These are phyloP conservation scores for Lophiotrema nucula DNA, from an alignment of 495 filamentous ascomycete genomes.

Conservation along the genomic window DNA sequence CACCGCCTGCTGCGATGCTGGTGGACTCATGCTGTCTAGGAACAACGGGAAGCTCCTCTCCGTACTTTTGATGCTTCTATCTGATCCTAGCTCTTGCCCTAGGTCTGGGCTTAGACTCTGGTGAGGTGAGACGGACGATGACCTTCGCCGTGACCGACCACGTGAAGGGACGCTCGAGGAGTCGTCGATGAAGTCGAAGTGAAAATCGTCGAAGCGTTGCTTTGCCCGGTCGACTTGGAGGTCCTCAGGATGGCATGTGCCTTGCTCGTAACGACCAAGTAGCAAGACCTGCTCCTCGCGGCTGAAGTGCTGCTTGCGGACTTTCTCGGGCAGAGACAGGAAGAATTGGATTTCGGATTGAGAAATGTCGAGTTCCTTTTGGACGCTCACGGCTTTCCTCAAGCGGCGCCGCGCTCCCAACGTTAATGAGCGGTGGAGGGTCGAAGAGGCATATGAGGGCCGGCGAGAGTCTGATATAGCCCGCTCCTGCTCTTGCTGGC, in stretches of 20 bases:
- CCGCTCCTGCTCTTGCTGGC: neutral
- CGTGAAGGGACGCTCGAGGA: neutral
- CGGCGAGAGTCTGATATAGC: slow-evolving; percentile 1
- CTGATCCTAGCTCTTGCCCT: neutral
- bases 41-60: neutral
- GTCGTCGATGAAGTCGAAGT: slow-evolving; percentile 24
- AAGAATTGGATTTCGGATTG: slow-evolving; percentile 70
- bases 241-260: slow-evolving; percentile 45
- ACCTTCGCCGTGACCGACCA: slow-evolving; percentile 7
- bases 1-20: slow-evolving; percentile 37
- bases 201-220: slow-evolving; percentile 25
- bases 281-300: slow-evolving; percentile 69
- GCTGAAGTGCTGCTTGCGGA: slow-evolving; percentile 68
- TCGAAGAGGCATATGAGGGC: neutral
- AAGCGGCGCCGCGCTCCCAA: slow-evolving; percentile 22
- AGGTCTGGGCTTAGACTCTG: neutral
- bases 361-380: slow-evolving; percentile 31
- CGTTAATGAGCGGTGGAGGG: slow-evolving; percentile 6
- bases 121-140: neutral
- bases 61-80: too few species aligned
- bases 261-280: slow-evolving; percentile 55
- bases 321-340: slow-evolving; percentile 66
- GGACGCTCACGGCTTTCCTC: slow-evolving; percentile 25
- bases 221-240: slow-evolving; percentile 24
- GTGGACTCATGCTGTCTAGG: slow-evolving; percentile 36